phyloP scores from a whole-genome alignment of 2,329 filamentous ascomycete species.

The Paecilomyces fulvus region DNA sequence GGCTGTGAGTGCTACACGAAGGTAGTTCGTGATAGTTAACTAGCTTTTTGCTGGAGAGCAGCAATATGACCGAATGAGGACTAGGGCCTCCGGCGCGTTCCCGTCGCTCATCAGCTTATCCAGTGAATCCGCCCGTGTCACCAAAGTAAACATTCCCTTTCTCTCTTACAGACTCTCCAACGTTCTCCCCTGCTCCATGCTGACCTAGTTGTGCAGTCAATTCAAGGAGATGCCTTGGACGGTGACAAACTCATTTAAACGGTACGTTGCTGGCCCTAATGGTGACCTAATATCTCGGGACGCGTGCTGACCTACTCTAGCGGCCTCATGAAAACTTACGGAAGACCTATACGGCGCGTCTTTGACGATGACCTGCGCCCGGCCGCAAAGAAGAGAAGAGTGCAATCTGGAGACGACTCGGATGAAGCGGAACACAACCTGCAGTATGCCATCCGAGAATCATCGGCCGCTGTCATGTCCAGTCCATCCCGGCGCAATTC shows the following conservation, averaged over 20 bases:
- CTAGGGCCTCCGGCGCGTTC: slow-evolving; percentile 20
- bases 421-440: slow-evolving; percentile 38
- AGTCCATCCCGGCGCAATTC: slow-evolving; percentile 41
- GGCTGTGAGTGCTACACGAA: neutral
- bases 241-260: slow-evolving; percentile 44
- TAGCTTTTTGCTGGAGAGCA: slow-evolving; percentile 4
- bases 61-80: slow-evolving; percentile 21
- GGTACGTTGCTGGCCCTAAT: slow-evolving; percentile 21
- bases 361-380: slow-evolving; percentile 37
- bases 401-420: slow-evolving; percentile 26
- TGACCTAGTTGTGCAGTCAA: neutral
- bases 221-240: slow-evolving; percentile 40
- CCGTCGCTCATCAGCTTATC: slow-evolving; percentile 11
- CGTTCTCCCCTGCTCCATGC: slow-evolving; percentile 1
- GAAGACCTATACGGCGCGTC: slow-evolving; percentile 39
- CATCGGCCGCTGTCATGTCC: slow-evolving; percentile 36
- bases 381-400: slow-evolving; percentile 38
- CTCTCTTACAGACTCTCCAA: neutral
- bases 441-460: slow-evolving; percentile 41
- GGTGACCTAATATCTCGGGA: slow-evolving; percentile 1
- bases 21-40: neutral
- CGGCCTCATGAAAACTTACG: slow-evolving; percentile 44
- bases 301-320: slow-evolving; percentile 16
- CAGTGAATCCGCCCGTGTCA: slow-evolving; percentile 2
- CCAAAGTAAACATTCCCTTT: slow-evolving; percentile 5